Conservation (phyloP, 495 filamentous ascomycete genomes). For the Zalerion maritima region DNA sequence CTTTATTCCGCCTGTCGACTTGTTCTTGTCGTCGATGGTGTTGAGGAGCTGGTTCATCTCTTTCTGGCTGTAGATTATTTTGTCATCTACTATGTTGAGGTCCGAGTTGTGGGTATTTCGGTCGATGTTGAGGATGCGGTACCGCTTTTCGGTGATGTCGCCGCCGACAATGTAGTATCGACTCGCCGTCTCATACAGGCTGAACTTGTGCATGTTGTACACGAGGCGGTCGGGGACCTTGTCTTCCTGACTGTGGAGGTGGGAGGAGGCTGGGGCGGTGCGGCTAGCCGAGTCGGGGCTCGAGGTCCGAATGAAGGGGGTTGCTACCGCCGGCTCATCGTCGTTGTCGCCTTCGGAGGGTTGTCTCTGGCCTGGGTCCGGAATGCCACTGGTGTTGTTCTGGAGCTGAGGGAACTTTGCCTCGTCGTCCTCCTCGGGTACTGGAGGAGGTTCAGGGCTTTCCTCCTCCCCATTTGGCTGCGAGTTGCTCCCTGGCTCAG, state of each 20-base stretch:
- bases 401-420: too few relatives aligned
- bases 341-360: constrained; percentile 47
- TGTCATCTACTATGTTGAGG: constrained; percentile 78
- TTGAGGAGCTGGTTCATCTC: constrained; percentile 89
- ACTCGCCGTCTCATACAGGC: constrained; percentile 82
- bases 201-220: constrained; percentile 88
- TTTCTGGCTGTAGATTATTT: constrained; percentile 79
- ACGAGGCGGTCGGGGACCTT: constrained; percentile 52
- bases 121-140: constrained; percentile 88
- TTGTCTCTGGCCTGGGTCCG: constrained; percentile 12
- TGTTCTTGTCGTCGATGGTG: constrained; percentile 93
- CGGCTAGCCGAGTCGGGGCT: constrained; percentile 35
- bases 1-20: constrained; percentile 76
- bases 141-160: constrained; percentile 74
- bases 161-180: constrained; percentile 89
- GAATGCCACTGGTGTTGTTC: constrained; percentile 20
- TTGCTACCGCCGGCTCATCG: constrained; percentile 47
- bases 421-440: too few relatives aligned
- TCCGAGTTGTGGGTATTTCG: constrained; percentile 70
- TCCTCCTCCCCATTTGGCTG: too few relatives aligned
- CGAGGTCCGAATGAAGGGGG: constrained; percentile 46
- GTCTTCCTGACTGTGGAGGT: too few relatives aligned
- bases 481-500: too few relatives aligned
- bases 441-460: too few relatives aligned
- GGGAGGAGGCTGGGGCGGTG: constrained; percentile 13